These are phyloP conservation scores for Dryas octopetala DNA, from an alignment of 306 rosid species.

Conservation along the genomic window DNA sequence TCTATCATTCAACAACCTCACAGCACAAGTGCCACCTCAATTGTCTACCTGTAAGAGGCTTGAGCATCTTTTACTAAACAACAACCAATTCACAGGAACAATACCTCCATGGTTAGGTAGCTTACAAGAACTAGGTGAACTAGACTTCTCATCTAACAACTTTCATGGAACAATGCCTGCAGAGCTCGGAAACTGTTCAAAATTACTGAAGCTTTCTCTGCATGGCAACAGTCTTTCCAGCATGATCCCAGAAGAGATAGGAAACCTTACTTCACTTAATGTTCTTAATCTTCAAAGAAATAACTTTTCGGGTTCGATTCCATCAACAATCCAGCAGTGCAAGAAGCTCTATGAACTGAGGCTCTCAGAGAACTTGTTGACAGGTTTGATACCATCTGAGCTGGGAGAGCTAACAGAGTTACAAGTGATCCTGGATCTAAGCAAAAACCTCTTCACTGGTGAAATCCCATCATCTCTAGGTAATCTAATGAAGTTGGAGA, in stretches of 20 bases:
- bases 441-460: conserved; percentile 61
- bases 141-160: conserved; percentile 76
- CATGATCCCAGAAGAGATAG: conserved; percentile 72
- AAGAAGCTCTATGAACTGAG: conserved; percentile 74
- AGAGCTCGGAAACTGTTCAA: conserved; percentile 73
- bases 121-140: conserved; percentile 74
- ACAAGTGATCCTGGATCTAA: conserved; percentile 81
- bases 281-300: conserved; percentile 73
- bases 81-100: conserved; percentile 58
- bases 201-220: conserved; percentile 72
- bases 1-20: conserved; percentile 67
- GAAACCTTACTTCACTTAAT: conserved; percentile 77
- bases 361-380: conserved; percentile 68
- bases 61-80: conserved; percentile 66
- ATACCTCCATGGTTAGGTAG: conserved; percentile 67
- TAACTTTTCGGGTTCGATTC: conserved; percentile 67
- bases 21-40: conserved; percentile 52
- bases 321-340: conserved; percentile 62
- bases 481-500: conserved; percentile 74
- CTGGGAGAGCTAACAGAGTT: conserved; percentile 70
- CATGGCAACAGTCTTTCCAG: conserved; percentile 76
- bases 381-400: conserved; percentile 61
- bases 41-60: conserved; percentile 59
- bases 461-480: conserved; percentile 76
- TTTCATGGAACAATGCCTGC: conserved; percentile 65